Evolutionary conservation across 2,329 filamentous ascomycete genomes (phyloP).

Genomic region (Cordyceps farinosa): DNA sequence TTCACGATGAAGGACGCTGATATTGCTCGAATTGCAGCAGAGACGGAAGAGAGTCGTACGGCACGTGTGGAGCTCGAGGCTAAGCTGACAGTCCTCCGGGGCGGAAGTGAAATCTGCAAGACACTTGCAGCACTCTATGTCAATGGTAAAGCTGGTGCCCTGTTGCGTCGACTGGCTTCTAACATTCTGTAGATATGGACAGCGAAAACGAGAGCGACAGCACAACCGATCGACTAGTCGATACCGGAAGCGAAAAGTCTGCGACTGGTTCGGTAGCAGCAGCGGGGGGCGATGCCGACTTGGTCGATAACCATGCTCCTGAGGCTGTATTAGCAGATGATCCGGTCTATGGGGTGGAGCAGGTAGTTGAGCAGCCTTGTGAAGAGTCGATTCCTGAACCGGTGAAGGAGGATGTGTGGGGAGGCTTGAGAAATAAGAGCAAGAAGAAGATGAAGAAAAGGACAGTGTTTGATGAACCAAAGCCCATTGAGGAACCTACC

Average conservation of each 20-base stretch:
- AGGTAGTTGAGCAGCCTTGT: background rate
- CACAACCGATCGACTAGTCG: background rate
- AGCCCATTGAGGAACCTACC: constrained; percentile 5
- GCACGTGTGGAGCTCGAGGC: background rate
- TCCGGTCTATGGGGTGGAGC: background rate
- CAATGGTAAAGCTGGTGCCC: constrained; percentile 4
- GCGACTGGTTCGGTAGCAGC: constrained; percentile 2
- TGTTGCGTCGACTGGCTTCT: background rate
- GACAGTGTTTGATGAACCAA: background rate
- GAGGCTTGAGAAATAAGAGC: no score
- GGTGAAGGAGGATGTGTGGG: background rate
- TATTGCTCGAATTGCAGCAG: constrained; percentile 23
- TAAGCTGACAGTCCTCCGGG: background rate
- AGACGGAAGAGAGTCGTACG: constrained; percentile 19
- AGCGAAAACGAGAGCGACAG: constrained; percentile 3
- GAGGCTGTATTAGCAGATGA: constrained; percentile 6
- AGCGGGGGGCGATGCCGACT: background rate
- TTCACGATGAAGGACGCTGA: constrained; percentile 22
- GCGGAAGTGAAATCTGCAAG: constrained; percentile 8
- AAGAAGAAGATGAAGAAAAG: constrained; percentile 2
- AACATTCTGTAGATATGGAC: constrained; percentile 1
- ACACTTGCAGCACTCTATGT: background rate
- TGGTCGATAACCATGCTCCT: background rate
- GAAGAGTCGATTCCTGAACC: background rate
- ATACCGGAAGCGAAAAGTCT: constrained; percentile 1